Evolutionary conservation across 2,329 filamentous ascomycete genomes (phyloP).

Genomic region (Phyllosticta citrichinensis): DNA sequence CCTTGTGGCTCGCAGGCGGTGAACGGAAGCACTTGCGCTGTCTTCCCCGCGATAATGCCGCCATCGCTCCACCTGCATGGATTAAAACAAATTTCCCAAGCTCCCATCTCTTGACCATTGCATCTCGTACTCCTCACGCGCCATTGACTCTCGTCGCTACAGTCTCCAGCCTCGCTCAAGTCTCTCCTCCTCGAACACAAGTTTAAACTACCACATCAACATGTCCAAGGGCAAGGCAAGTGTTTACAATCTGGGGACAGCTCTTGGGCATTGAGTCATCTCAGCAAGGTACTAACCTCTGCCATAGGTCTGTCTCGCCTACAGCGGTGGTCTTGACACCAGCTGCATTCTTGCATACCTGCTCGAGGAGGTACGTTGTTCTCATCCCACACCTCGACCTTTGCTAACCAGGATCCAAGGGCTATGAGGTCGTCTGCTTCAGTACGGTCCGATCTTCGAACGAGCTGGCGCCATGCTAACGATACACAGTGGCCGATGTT

Average conservation of each 20-base stretch:
- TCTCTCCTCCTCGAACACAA: not conserved
- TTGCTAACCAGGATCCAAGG: constrained; percentile 37
- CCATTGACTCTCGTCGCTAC: constrained; percentile 5
- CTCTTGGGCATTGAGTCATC: constrained; percentile 5
- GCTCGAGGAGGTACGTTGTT: constrained; percentile 11
- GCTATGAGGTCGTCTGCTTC: constrained; percentile 56
- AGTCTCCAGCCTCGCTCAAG: not conserved
- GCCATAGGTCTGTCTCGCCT: constrained; percentile 11
- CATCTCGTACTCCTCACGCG: not conserved
- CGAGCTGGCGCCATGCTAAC: not conserved
- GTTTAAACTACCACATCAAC: not conserved
- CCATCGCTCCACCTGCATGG: not conserved
- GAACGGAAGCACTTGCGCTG: not conserved
- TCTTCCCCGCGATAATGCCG: constrained; percentile 7
- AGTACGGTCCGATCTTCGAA: constrained; percentile 36
- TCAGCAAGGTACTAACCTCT: constrained; percentile 1
- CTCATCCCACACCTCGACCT: constrained; percentile 13
- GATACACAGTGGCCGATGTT: constrained; percentile 27
- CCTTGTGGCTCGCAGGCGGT: constrained; percentile 1
- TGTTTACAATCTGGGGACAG: not conserved
- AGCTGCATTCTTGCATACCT: constrained; percentile 43
- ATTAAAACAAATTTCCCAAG: constrained; percentile 7
- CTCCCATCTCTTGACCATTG: constrained; percentile 2
- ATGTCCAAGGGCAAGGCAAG: constrained; percentile 11
- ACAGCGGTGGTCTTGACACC: constrained; percentile 46